Evolutionary conservation across 805 yeast genomes (phyloP), one percentile per base, ranked within the genome.

Genomic region (Kodamaea sagamina): DNA sequence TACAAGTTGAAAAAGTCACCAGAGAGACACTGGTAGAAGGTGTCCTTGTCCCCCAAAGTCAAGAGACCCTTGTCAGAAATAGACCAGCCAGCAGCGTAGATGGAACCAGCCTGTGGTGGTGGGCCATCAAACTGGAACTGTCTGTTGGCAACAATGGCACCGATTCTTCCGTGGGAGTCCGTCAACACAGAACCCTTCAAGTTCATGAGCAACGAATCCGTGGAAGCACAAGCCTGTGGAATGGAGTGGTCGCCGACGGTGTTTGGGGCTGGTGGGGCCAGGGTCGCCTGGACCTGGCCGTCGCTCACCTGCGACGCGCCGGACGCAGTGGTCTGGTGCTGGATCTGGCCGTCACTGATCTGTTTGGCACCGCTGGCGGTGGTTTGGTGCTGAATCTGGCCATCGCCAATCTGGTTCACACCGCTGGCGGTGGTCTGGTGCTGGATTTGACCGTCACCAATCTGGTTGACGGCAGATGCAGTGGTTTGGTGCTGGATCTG

Each of bases 111-210:
- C 74, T 84, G 92, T 59, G 90, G 89, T 69, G 86, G 84, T 46
- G 86, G 86, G 61, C 87, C 87, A 61, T 83, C 87, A 60, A 81
- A 82, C 69, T 82, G 88, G 77, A 82, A 81, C 72, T 84, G 92
- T 72, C 85, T 75, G 81, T 84, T 84, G 41, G 89, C 82, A 55
- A 84, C 92, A 66, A 84, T 82, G 39, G 89, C 78, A 55, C 90
- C 90, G 51, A 84, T 67, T 76, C 92, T 79, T 34, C 85, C 85
- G 47, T 68, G 51, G 26, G 74, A 59, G 57, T 84, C 92, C 11
- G 68, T 74, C 57, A 85, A 71, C 36, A 78, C 57, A 52, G 81
- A 65, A 15, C 56, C 68, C 27, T 70, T 64, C 57, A 85, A 73
- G 32, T 72, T 68, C 75, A 84, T 70, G 36, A 80, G 68, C 56